These are phyloP conservation scores for Dactylellina cionopaga DNA, from an alignment of 2,329 filamentous ascomycete genomes.

Conservation along the genomic window DNA sequence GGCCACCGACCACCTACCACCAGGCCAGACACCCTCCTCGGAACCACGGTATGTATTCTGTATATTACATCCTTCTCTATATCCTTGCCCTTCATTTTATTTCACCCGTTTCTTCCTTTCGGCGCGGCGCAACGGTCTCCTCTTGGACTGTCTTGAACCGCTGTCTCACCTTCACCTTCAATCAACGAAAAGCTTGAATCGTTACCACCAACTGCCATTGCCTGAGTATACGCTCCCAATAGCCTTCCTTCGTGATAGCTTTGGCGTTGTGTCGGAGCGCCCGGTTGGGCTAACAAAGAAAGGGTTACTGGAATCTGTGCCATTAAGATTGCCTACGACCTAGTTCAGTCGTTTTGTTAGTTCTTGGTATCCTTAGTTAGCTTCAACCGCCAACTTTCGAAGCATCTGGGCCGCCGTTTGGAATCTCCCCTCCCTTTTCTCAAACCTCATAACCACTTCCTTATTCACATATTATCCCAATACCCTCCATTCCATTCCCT, in stretches of 20 bases:
- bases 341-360: neutral
- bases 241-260: neutral
- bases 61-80: neutral
- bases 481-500: neutral
- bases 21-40: constrained; percentile 12
- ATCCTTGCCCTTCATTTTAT: neutral
- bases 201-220: too few relatives aligned
- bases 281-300: neutral
- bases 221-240: neutral
- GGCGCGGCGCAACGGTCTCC: neutral
- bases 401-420: constrained; percentile 6
- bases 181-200: too few relatives aligned
- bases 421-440: neutral
- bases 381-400: neutral
- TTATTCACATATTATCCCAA: neutral
- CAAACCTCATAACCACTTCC: neutral
- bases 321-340: neutral
- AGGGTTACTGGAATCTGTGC: neutral
- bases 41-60: constrained; percentile 14
- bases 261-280: neutral
- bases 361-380: neutral
- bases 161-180: neutral
- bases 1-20: neutral
- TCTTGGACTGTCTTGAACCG: too few relatives aligned
- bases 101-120: neutral